Evolutionary conservation across 208 protist genomes (phyloP).

Genomic region (Wallacemonas sp.): DNA sequence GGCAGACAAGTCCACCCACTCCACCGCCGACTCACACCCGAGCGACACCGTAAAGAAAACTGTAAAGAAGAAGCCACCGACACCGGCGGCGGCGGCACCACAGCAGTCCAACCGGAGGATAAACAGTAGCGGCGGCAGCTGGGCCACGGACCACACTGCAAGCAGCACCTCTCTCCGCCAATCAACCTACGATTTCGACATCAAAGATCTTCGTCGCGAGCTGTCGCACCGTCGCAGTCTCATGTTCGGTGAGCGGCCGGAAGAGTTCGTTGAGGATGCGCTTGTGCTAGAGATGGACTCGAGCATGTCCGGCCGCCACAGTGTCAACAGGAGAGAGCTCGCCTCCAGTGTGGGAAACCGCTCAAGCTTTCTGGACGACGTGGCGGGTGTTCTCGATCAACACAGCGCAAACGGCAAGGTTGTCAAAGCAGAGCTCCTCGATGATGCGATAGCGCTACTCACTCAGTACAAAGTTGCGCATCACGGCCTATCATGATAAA

Average conservation of each 20-base stretch:
- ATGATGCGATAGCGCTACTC: slow-evolving; percentile 48
- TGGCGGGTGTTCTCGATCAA: slow-evolving; percentile 39
- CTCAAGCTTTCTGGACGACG: slow-evolving; percentile 49
- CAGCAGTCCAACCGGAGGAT: no score
- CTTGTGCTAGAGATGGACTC: slow-evolving; percentile 14
- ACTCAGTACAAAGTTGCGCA: slow-evolving; percentile 62
- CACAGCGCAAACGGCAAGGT: slow-evolving; percentile 33
- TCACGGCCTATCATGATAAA: slow-evolving; percentile 35
- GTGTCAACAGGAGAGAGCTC: background rate
- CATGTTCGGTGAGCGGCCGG: slow-evolving; percentile 45
- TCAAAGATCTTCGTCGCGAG: slow-evolving; percentile 53
- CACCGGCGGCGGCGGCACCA: no score
- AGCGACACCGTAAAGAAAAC: no score
- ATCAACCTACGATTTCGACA: slow-evolving; percentile 22
- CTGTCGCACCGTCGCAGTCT: slow-evolving; percentile 41
- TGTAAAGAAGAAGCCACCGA: no score
- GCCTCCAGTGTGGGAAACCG: slow-evolving; percentile 13
- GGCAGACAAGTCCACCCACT: no score
- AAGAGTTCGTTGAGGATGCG: slow-evolving; percentile 6
- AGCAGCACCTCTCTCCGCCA: background rate
- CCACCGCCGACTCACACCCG: no score
- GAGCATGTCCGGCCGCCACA: background rate
- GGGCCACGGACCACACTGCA: background rate
- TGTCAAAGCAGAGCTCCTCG: slow-evolving; percentile 50
- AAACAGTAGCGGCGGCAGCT: no score